These are phyloP conservation scores for Rutstroemia sp. DNA, from an alignment of 2,329 filamentous ascomycete genomes.

Conservation along the genomic window DNA sequence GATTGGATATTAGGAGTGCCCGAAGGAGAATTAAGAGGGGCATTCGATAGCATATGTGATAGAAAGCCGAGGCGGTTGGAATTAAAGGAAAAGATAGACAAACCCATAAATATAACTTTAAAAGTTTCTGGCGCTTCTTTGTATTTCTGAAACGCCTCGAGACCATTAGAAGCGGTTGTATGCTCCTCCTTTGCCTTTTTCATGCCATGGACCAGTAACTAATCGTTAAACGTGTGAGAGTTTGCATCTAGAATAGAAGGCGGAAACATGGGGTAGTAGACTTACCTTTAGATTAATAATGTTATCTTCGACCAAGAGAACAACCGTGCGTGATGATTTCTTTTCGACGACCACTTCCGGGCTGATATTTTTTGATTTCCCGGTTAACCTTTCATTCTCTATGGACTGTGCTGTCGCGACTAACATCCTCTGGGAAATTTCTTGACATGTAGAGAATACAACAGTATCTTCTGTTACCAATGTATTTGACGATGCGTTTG, in stretches of 20 bases:
- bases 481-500: neutral
- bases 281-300: constrained; percentile 30
- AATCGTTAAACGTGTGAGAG: neutral
- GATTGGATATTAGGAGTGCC: neutral
- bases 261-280: neutral
- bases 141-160: constrained; percentile 36
- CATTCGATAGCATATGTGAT: no score
- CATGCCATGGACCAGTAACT: constrained; percentile 23
- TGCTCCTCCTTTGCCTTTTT: constrained; percentile 21
- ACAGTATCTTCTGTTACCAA: neutral
- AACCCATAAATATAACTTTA: constrained; percentile 31
- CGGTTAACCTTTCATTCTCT: neutral
- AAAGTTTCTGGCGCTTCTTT: constrained; percentile 9
- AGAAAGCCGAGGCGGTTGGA: neutral
- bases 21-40: neutral
- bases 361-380: neutral
- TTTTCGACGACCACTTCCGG: no score
- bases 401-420: neutral
- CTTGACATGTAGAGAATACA: neutral
- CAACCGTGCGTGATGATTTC: constrained; percentile 3
- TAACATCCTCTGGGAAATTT: no score
- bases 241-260: no score
- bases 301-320: constrained; percentile 35
- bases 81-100: neutral
- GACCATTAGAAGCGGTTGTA: constrained; percentile 35